Conservation (phyloP, 805 yeast species). For the Myxozyma monticola region DNA sequence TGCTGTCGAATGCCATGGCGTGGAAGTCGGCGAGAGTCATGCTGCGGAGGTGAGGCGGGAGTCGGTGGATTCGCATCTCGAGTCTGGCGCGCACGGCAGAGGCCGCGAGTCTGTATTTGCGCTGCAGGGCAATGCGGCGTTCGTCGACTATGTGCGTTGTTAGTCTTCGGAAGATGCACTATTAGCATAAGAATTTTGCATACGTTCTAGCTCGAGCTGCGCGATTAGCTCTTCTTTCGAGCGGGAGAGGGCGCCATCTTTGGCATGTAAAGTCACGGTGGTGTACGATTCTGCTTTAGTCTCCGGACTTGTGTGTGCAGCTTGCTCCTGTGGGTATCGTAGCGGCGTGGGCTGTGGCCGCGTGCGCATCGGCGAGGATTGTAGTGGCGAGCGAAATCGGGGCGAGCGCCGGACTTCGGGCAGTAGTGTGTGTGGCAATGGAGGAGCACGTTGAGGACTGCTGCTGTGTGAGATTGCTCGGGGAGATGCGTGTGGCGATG, state of each 20-base stretch:
- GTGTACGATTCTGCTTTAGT: not conserved
- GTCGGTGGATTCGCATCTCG: conserved; percentile 47
- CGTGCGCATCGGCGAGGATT: not conserved
- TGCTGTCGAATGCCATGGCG: no score
- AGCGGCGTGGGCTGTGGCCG: not conserved
- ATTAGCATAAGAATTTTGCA: not conserved
- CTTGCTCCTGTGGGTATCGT: not conserved
- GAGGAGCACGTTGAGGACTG: not conserved
- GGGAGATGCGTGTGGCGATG: not conserved
- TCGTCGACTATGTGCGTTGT: conserved; percentile 14
- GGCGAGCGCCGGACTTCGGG: conserved; percentile 13
- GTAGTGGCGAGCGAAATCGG: not conserved
- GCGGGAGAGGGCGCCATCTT: not conserved
- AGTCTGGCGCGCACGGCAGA: conserved; percentile 42
- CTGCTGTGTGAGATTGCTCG: not conserved
- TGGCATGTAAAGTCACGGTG: not conserved
- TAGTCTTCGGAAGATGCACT: no score
- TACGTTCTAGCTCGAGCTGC: conserved; percentile 9
- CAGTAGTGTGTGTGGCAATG: not conserved
- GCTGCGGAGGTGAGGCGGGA: conserved; percentile 50
- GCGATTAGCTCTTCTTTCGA: not conserved
- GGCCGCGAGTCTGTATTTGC: conserved; percentile 31
- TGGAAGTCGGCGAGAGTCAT: conserved; percentile 44
- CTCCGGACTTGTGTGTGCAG: not conserved
- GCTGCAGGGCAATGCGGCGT: conserved; percentile 14